A percentile compares a stretch with the other conserved stretches of the same genome.
phyloP scores from a whole-genome alignment of 2,329 filamentous ascomycete genomes.

The Colletotrichum zoysiae region DNA sequence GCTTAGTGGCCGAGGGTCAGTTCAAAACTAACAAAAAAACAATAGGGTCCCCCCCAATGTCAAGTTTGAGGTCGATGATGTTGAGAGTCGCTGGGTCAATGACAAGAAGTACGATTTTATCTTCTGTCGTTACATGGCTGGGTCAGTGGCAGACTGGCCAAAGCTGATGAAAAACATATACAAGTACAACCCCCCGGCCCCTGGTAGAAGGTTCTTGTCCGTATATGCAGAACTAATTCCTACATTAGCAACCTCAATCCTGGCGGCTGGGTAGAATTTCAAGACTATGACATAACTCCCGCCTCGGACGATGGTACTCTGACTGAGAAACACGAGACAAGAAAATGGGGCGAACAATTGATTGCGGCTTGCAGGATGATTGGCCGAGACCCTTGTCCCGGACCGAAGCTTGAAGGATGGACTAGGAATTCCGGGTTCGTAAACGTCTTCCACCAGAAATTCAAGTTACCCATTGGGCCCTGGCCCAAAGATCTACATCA shows the following conservation, averaged over 20 bases:
- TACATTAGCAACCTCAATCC: slow-evolving; percentile 60
- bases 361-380: slow-evolving; percentile 7
- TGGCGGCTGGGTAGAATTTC: slow-evolving; percentile 63
- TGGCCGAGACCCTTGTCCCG: slow-evolving; percentile 44
- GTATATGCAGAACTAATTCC: neutral
- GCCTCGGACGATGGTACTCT: slow-evolving; percentile 47
- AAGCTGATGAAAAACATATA: slow-evolving; percentile 60
- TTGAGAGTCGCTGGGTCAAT: slow-evolving; percentile 68
- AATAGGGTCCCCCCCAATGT: slow-evolving; percentile 65
- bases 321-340: slow-evolving; percentile 40
- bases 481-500: slow-evolving; percentile 52
- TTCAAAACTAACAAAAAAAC: neutral
- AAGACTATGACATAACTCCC: slow-evolving; percentile 46
- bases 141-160: slow-evolving; percentile 68
- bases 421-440: slow-evolving; percentile 52
- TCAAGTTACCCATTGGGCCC: slow-evolving; percentile 50
- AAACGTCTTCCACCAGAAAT: slow-evolving; percentile 49
- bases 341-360: slow-evolving; percentile 41
- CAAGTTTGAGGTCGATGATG: slow-evolving; percentile 68
- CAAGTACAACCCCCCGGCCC: slow-evolving; percentile 52
- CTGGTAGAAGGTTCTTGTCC: neutral
- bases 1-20: neutral
- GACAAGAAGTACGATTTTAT: slow-evolving; percentile 70
- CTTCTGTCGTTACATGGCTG: slow-evolving; percentile 67
- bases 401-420: slow-evolving; percentile 46